A percentile compares a stretch with the other conserved stretches of the same genome.
These are phyloP conservation scores for Tilletiaria anomala DNA, from an alignment of 1,284 basidiomycete genomes.

Conservation along the genomic window DNA sequence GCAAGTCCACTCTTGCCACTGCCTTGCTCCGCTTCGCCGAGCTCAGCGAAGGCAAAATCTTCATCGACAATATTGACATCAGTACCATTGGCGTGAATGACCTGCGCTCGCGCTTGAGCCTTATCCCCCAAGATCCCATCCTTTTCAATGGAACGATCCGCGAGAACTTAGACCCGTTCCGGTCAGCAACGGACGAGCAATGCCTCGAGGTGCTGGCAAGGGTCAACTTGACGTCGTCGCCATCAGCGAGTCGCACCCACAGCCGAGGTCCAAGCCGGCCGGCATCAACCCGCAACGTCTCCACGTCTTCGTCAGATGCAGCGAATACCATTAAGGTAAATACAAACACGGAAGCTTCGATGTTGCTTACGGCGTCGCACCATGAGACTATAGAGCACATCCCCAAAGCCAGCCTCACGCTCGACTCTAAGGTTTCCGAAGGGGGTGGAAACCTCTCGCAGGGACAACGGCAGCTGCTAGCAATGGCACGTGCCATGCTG, in stretches of 20 bases:
- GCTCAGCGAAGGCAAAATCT: conserved; percentile 9
- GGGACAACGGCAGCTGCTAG: conserved; percentile 34
- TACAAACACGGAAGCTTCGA: too few relatives aligned
- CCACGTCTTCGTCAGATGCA: too few relatives aligned
- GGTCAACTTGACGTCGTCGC: conserved; percentile 9
- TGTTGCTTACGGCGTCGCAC: too few relatives aligned
- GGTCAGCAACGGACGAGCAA: conserved; percentile 16
- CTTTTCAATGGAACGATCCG: conserved; percentile 43
- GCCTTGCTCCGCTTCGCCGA: conserved; percentile 7
- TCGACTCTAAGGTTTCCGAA: conserved; percentile 23
- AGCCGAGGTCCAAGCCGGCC: too few relatives aligned
- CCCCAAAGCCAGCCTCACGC: too few relatives aligned
- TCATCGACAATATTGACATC: conserved; percentile 42
- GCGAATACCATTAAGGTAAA: too few relatives aligned
- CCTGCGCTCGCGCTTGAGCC: conserved; percentile 52
- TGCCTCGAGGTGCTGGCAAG: conserved; percentile 9
- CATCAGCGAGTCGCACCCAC: too few relatives aligned
- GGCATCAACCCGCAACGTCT: too few relatives aligned
- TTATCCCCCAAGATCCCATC: conserved; percentile 57
- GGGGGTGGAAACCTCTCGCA: conserved; percentile 32
- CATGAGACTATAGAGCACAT: conserved; percentile 69
- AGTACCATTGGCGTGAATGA: conserved; percentile 47
- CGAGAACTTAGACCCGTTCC: conserved; percentile 5
- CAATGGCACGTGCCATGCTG: conserved; percentile 31
- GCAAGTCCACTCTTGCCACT: conserved; percentile 4